These are phyloP conservation scores for Brassica nigra DNA, from an alignment of 345 rosid genomes.

Conservation along the genomic window DNA sequence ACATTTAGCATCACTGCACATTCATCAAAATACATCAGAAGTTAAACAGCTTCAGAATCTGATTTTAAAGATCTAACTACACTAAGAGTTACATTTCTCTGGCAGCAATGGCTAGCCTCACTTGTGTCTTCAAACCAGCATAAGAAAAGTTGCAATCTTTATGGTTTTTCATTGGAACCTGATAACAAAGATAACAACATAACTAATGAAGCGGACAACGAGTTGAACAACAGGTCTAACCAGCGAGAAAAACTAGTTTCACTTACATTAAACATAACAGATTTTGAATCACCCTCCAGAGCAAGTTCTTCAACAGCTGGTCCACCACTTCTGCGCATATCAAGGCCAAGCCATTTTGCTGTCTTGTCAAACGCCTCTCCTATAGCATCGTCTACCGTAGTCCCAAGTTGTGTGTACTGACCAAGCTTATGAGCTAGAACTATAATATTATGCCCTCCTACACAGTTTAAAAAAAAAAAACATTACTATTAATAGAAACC, in stretches of 20 bases:
- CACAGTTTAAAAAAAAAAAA: background rate
- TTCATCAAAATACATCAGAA: conserved; percentile 17
- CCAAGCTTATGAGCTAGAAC: conserved; percentile 87
- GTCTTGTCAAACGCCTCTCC: conserved; percentile 96
- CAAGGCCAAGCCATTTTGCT: conserved; percentile 96
- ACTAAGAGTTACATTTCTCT: conserved; percentile 61
- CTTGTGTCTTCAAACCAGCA: conserved; percentile 98
- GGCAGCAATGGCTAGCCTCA: conserved; percentile 83
- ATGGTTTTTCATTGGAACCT: conserved; percentile 90
- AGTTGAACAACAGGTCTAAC: background rate
- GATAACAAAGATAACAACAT: conserved; percentile 16
- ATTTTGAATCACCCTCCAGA: conserved; percentile 74
- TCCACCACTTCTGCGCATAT: conserved; percentile 90
- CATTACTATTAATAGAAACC: background rate
- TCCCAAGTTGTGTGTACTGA: conserved; percentile 86
- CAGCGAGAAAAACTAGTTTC: conserved; percentile 1
- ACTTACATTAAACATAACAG: conserved; percentile 73
- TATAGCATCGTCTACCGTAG: conserved; percentile 93
- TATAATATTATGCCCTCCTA: conserved; percentile 91
- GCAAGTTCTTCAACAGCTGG: conserved; percentile 97
- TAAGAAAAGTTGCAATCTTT: conserved; percentile 92
- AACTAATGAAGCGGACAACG: background rate
- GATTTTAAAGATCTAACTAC: background rate
- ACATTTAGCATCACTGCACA: conserved; percentile 62
- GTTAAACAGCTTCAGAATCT: conserved; percentile 18